Evolutionary conservation across 176 grass and related monocot species (phyloP).

Genomic region (Tillandsia leiboldiana): DNA sequence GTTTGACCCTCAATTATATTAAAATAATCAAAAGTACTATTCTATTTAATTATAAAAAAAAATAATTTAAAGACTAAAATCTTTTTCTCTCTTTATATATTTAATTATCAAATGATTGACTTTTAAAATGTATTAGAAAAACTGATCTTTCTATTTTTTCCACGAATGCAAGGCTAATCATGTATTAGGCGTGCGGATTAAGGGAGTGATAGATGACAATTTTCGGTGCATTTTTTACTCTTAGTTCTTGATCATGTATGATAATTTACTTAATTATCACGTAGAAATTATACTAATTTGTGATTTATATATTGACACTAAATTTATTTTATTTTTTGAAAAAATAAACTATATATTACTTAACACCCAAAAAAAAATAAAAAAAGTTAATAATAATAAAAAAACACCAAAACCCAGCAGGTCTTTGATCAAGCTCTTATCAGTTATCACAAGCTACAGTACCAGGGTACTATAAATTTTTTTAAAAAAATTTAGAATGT

Average conservation of each 20-base stretch:
- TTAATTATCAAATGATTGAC: conserved; percentile 32
- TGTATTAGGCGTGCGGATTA: conserved; percentile 15
- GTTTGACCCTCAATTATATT: not conserved
- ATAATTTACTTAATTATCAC: not conserved
- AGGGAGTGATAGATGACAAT: conserved; percentile 11
- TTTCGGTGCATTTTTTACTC: not conserved
- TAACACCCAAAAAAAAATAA: no score
- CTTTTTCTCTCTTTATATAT: not conserved
- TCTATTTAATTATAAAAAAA: not conserved
- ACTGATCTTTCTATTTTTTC: conserved; percentile 22
- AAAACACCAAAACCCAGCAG: no score
- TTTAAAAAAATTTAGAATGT: no score
- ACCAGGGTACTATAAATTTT: no score
- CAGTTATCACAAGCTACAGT: no score
- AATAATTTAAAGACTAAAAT: conserved; percentile 1
- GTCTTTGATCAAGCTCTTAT: no score
- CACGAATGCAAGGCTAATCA: conserved; percentile 25
- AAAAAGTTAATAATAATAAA: no score
- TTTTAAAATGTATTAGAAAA: conserved; percentile 17
- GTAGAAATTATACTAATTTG: no score
- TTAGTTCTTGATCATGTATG: not conserved
- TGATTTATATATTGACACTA: no score
- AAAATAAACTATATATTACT: no score
- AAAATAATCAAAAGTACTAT: not conserved
- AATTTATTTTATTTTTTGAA: no score